A percentile compares a stretch with the other conserved stretches of the same genome.
Evolutionary conservation across 768 basidiomycete species (phyloP).

Genomic region (Lactarius akahatsu): DNA sequence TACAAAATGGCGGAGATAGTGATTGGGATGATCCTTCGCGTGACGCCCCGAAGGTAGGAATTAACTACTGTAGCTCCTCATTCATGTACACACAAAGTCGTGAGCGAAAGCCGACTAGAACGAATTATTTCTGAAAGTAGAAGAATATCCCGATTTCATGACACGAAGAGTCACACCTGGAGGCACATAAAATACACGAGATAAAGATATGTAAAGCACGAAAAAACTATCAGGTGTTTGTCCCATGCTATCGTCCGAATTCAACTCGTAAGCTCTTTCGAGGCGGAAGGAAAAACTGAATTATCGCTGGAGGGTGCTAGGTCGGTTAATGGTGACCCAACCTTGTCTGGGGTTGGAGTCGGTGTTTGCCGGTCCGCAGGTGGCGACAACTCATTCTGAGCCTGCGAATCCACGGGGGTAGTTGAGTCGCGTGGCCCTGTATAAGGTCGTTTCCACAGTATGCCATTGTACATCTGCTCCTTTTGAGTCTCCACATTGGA

Average conservation of each 20-base stretch:
- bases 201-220: slow-evolving; percentile 21
- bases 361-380: not conserved
- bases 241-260: slow-evolving; percentile 4
- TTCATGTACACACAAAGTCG: not conserved
- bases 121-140: not conserved
- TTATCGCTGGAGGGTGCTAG: not conserved
- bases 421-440: slow-evolving; percentile 12
- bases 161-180: not conserved
- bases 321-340: not conserved
- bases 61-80: too few species aligned
- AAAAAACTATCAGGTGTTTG: not conserved
- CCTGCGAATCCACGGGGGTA: not conserved
- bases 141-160: not conserved
- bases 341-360: not conserved
- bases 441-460: slow-evolving; percentile 26
- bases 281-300: not conserved
- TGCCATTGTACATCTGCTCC: slow-evolving; percentile 12
- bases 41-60: too few species aligned
- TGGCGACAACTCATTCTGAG: slow-evolving; percentile 1
- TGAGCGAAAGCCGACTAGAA: not conserved
- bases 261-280: not conserved
- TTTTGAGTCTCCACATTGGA: slow-evolving; percentile 1
- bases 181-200: slow-evolving; percentile 22
- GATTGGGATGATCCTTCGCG: too few species aligned
- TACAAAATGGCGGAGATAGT: too few species aligned